Evolutionary conservation across 768 basidiomycete genomes (phyloP), one percentile per base, ranked within the genome.

Genomic region (Grammothele lineata): DNA sequence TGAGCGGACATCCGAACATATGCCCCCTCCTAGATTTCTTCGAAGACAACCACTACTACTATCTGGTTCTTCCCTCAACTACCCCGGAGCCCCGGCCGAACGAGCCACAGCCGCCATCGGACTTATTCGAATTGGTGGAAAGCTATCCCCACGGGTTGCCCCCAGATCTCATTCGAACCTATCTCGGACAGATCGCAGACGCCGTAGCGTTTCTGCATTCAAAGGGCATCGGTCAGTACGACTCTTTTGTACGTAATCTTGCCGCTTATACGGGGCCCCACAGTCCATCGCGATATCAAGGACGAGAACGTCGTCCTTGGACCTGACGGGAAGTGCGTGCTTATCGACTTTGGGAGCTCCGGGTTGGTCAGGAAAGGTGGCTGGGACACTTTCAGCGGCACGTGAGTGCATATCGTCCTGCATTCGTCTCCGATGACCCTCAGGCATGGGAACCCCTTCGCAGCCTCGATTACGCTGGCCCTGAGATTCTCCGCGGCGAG

Each of bases 321-420:
- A 7, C 80, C 84, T 14, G 67, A 77, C 37, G 93, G 90, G 24
- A 81, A 78, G 61, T 92, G 90, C 62, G 83, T 97, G 63, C 66
- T 99, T 59, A 98, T 99, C 61, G 95, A 99, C 62, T 99, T 98
- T 64, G 95, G 95, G 35, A 94, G 92, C 57, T 91, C 90, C 22
- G 90, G 90, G 18, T 70, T 92, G 40, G 80, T 91, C 33, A 87
- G 81, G 68, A 88, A 85, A 62, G 71, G 74, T 37, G 90, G 90
- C 26, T 92, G 90, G 90, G 90, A 92, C 60, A 90, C 85, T 35
- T 92, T 92, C 64, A 92, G 88, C 58, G 90, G 90, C 70, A 92
- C 90, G 90, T 88, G 67, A 75, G 90, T 81, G 37, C 30, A 41
- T 43, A 41, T 43, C 26, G 25, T 33, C n/a, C 24, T 8, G 32